A percentile compares a stretch with the other conserved stretches of the same genome.
phyloP scores from a whole-genome alignment of 192 early-diverging fungal genomes.

The Coemansia sp. region DNA sequence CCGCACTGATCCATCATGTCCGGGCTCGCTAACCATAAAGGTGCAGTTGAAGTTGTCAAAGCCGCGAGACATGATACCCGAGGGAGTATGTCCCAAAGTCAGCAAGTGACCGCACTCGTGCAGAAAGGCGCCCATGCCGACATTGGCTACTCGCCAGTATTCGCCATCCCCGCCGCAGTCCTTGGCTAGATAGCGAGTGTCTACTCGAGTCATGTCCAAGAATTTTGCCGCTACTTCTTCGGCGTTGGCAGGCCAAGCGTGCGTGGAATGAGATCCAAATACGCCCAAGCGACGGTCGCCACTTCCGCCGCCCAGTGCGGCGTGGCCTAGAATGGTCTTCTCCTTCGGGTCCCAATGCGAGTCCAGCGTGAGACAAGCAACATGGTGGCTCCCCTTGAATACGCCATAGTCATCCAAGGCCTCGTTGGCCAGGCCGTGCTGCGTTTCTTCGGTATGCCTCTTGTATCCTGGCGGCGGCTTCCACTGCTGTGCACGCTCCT shows the following conservation, averaged over 20 bases:
- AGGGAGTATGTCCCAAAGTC: constrained; percentile 59
- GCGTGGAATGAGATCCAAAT: constrained; percentile 66
- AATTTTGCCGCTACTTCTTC: constrained; percentile 61
- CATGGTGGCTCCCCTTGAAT: constrained; percentile 43
- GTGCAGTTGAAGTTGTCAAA: constrained; percentile 67
- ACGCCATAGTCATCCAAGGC: constrained; percentile 53
- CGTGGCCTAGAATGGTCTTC: constrained; percentile 58
- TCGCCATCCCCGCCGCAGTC: constrained; percentile 60
- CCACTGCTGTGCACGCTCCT: constrained; percentile 61
- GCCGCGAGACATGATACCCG: constrained; percentile 64
- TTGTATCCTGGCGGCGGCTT: constrained; percentile 36
- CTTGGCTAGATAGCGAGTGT: constrained; percentile 59
- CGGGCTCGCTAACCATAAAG: constrained; percentile 61
- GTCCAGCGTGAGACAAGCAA: constrained; percentile 61
- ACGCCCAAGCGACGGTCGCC: constrained; percentile 58
- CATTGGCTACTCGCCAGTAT: constrained; percentile 63
- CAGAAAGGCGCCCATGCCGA: constrained; percentile 71
- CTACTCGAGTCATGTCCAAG: constrained; percentile 57
- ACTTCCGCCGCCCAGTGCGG: constrained; percentile 62
- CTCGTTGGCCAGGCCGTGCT: constrained; percentile 56
- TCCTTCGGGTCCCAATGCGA: constrained; percentile 57
- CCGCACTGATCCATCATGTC: constrained; percentile 46
- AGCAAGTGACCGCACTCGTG: constrained; percentile 70
- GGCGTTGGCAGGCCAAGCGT: constrained; percentile 61
- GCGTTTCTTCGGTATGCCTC: constrained; percentile 37